A percentile compares a stretch with the other conserved stretches of the same genome.
Conservation (phyloP, 345 rosid genomes). For the Reutealis trisperma region DNA sequence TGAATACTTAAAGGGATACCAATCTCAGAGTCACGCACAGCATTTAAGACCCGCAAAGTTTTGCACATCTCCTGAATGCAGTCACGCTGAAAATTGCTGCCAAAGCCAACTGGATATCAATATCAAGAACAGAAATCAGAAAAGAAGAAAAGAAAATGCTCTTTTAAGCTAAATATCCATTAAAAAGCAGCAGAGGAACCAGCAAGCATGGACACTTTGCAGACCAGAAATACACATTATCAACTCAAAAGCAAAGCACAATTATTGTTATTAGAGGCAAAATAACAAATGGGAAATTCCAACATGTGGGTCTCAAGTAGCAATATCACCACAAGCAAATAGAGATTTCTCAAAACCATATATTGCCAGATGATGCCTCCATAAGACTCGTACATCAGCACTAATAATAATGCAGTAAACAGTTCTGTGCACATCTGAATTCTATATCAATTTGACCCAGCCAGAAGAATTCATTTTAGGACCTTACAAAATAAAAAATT, state of each 20-base stretch:
- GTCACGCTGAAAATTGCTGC: constrained; percentile 92
- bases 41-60: constrained; percentile 88
- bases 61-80: constrained; percentile 88
- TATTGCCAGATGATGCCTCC: neutral
- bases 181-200: neutral
- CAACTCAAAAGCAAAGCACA: neutral
- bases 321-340: neutral
- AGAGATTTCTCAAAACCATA: neutral
- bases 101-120: constrained; percentile 64
- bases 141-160: neutral
- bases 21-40: constrained; percentile 73
- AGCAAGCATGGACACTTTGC: neutral
- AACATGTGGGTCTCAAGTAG: neutral
- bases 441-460: neutral
- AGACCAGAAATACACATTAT: neutral
- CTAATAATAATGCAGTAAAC: neutral
- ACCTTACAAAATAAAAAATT: neutral
- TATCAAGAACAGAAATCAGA: constrained; percentile 48
- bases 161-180: neutral
- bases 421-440: neutral
- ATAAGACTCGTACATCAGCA: neutral
- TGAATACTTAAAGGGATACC: constrained; percentile 91
- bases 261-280: neutral
- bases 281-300: neutral
- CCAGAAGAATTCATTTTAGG: neutral